Evolutionary conservation across 164 flowering plant genomes (phyloP), one percentile per base, ranked within the genome.

Genomic region (Sedum album): DNA sequence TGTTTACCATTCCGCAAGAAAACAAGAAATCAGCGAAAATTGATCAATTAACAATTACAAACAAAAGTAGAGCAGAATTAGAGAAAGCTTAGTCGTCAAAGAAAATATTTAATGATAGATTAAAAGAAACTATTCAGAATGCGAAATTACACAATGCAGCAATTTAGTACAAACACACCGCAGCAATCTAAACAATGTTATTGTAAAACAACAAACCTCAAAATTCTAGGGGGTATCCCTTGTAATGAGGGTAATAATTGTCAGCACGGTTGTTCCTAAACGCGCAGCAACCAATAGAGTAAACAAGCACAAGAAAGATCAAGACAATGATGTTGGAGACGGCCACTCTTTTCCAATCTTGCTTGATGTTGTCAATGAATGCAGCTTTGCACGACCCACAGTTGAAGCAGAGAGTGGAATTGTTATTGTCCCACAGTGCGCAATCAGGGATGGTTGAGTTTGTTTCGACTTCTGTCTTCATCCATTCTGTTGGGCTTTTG

Each of bases 381-480:
- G 85, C 85, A 55, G 84, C 88, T 64, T 82, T 84, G 80, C 87
- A 84, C 0, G 88, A 71, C 23, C 79, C 68, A 74, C 85, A 82
- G 53, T 78, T 67, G 75, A 38, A 82, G 74, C 85, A 82, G 65
- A 82, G 69, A n/a, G 38, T 25, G 8, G 31, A 48, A 1, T 67
- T 31, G 1, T 74, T 62, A 31, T 78, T 82, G 18, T 68, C 65
- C 82, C 82, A 79, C 11, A 36, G 2, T 39, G 1, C 21, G 33
- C 85, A 82, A 49, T 79, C 82, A 0, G 77, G 5, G 60, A 74
- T 70, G 23, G 65, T 21, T 41, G 11, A 35, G 17, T 39, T 8
- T 0, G 25, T 53, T 18, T 0, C 18, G 0, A 23, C 39, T 0
- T n/a, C n/a, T n/a, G 60, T 6, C 53, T 38, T 36, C 14, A 39